Conservation (phyloP, 179 eudicot genomes). For the Silene noctiflora region DNA sequence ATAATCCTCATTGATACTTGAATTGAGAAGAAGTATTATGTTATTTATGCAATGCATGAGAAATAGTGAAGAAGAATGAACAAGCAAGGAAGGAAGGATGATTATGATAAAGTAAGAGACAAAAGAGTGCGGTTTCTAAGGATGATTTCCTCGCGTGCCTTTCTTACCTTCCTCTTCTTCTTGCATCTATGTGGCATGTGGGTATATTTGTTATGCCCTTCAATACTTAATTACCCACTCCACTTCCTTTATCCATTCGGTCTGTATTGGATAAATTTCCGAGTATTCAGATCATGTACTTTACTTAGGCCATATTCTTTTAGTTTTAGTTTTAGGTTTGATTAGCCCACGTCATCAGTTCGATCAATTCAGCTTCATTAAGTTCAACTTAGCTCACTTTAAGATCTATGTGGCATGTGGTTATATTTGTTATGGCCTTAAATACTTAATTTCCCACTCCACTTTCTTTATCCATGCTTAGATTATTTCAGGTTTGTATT, state of each 20-base stretch:
- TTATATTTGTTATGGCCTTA: too few relatives aligned
- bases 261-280: not conserved
- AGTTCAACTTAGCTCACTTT: too few relatives aligned
- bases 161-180: not conserved
- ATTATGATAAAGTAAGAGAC: slow-evolving; percentile 22
- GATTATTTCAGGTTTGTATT: too few relatives aligned
- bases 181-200: not conserved
- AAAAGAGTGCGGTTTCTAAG: slow-evolving; percentile 41
- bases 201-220: slow-evolving; percentile 11
- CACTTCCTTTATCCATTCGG: slow-evolving; percentile 9
- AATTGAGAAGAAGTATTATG: not conserved
- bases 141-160: slow-evolving; percentile 58
- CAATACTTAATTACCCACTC: not conserved
- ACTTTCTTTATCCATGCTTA: too few relatives aligned
- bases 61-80: too few relatives aligned
- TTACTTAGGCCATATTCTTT: not conserved
- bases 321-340: too few relatives aligned
- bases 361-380: too few relatives aligned
- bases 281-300: not conserved
- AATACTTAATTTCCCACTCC: too few relatives aligned
- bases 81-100: not conserved
- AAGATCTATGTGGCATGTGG: too few relatives aligned
- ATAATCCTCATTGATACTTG: slow-evolving; percentile 43
- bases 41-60: too few relatives aligned
- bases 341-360: too few relatives aligned